phyloP scores from a whole-genome alignment of 805 yeast species.

The Candida succiphila region DNA sequence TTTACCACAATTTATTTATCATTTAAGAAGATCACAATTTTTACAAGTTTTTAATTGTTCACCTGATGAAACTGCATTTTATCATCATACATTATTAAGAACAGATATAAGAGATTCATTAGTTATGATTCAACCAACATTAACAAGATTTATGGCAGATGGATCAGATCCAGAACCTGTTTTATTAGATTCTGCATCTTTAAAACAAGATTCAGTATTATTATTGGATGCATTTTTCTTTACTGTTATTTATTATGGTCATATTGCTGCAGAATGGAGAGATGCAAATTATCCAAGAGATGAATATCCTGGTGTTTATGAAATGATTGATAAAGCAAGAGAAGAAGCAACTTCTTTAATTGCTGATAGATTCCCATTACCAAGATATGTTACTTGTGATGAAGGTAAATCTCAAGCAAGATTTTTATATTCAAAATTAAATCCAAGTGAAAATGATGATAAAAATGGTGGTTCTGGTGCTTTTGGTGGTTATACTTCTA shows the following conservation, averaged over 20 bases:
- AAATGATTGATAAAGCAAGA: constrained; percentile 79
- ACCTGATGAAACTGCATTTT: constrained; percentile 97
- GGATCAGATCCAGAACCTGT: constrained; percentile 84
- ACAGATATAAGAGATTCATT: constrained; percentile 90
- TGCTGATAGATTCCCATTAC: constrained; percentile 92
- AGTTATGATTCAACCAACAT: constrained; percentile 96
- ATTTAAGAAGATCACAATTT: constrained; percentile 92
- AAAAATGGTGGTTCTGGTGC: constrained; percentile 36
- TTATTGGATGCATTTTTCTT: constrained; percentile 95
- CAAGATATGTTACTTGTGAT: constrained; percentile 94
- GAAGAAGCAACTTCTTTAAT: constrained; percentile 87
- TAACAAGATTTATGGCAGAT: constrained; percentile 75
- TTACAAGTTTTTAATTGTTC: constrained; percentile 94
- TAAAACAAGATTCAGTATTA: constrained; percentile 79
- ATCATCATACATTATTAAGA: constrained; percentile 82
- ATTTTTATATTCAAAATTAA: constrained; percentile 87
- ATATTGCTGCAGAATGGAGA: constrained; percentile 93
- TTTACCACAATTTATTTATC: constrained; percentile 93
- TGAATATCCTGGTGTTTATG: constrained; percentile 83
- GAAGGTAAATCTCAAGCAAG: constrained; percentile 99
- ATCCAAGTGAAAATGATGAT: constrained; percentile 73
- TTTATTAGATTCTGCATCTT: constrained; percentile 83
- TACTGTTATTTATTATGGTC: constrained; percentile 91
- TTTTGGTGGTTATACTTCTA: constrained; percentile 34
- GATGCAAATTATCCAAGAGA: constrained; percentile 89